Evolutionary conservation across 1,139 yeast species (phyloP).

Genomic region (Kluyveromyces sp.): DNA sequence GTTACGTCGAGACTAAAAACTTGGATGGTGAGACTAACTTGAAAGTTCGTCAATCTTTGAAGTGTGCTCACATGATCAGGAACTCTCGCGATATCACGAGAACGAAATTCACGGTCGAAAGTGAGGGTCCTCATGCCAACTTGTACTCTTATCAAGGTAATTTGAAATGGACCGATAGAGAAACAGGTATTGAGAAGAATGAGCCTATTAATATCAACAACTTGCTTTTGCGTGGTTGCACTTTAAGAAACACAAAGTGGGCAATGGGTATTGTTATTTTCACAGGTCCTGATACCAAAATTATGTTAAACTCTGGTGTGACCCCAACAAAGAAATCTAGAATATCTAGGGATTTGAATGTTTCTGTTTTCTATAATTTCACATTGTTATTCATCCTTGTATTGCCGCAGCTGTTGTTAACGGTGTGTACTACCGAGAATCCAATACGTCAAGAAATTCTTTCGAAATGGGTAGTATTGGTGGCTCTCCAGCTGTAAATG

Average conservation of each 20-base stretch:
- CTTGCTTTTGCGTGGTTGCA: slow-evolving; percentile 78
- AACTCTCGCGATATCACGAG: slow-evolving; percentile 68
- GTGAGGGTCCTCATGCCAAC: slow-evolving; percentile 83
- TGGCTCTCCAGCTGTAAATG: slow-evolving; percentile 63
- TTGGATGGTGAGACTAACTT: slow-evolving; percentile 95
- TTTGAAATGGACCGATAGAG: slow-evolving; percentile 35
- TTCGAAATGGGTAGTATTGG: slow-evolving; percentile 68
- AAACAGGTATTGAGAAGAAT: slow-evolving; percentile 37
- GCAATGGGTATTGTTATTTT: slow-evolving; percentile 81
- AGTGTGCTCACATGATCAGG: slow-evolving; percentile 56
- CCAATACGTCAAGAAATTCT: slow-evolving; percentile 49
- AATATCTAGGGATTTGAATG: slow-evolving; percentile 75
- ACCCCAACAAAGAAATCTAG: slow-evolving; percentile 87
- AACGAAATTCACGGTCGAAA: slow-evolving; percentile 75
- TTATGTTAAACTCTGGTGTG: slow-evolving; percentile 85
- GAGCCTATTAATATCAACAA: slow-evolving; percentile 81
- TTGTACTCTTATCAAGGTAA: slow-evolving; percentile 78
- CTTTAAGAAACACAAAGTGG: slow-evolving; percentile 92
- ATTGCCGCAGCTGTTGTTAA: slow-evolving; percentile 75
- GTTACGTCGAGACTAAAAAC: slow-evolving; percentile 90
- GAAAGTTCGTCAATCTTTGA: slow-evolving; percentile 69
- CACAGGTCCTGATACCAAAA: slow-evolving; percentile 87
- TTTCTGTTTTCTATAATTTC: slow-evolving; percentile 75
- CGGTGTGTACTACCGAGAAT: slow-evolving; percentile 59
- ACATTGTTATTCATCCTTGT: slow-evolving; percentile 68